These are phyloP conservation scores for Trichophyton rubrum DNA, from an alignment of 2,329 filamentous ascomycete species.

Conservation along the genomic window DNA sequence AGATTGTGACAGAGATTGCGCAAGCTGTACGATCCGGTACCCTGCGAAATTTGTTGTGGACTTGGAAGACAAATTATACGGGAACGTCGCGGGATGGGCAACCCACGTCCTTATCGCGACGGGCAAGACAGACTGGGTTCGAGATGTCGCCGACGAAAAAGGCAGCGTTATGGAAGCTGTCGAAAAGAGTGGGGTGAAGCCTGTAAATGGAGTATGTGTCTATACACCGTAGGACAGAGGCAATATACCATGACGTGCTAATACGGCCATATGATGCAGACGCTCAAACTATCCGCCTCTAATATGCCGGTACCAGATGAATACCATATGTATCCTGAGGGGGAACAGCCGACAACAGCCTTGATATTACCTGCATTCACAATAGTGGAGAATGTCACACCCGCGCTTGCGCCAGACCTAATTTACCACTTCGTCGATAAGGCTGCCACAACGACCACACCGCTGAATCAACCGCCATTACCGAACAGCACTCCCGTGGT, in stretches of 20 bases:
- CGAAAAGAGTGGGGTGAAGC: slow-evolving; percentile 32
- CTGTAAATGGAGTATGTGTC: slow-evolving; percentile 31
- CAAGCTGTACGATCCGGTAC: slow-evolving; percentile 64
- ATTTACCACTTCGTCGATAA: slow-evolving; percentile 56
- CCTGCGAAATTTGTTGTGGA: slow-evolving; percentile 64
- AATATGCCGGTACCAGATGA: slow-evolving; percentile 70
- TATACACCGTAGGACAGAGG: background rate
- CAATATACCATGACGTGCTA: too few species aligned
- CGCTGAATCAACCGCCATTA: slow-evolving; percentile 31
- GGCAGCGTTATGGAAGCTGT: slow-evolving; percentile 73
- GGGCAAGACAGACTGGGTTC: slow-evolving; percentile 90
- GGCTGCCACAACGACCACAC: slow-evolving; percentile 60
- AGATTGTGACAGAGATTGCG: slow-evolving; percentile 79
- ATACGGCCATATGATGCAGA: slow-evolving; percentile 35
- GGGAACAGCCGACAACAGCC: slow-evolving; percentile 57
- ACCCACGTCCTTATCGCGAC: slow-evolving; percentile 87
- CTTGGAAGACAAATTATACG: slow-evolving; percentile 66
- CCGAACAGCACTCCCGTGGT: background rate
- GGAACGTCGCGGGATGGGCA: slow-evolving; percentile 71
- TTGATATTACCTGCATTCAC: slow-evolving; percentile 77
- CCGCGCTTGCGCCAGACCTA: slow-evolving; percentile 57
- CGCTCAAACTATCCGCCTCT: slow-evolving; percentile 79
- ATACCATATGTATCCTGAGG: slow-evolving; percentile 45
- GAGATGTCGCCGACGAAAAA: slow-evolving; percentile 78
- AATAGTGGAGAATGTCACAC: slow-evolving; percentile 71